Percentiles rank a stretch among this genome's conserved stretches.
phyloP scores from a whole-genome alignment of 176 grass and related monocot genomes.

The Oryza australiensis region DNA sequence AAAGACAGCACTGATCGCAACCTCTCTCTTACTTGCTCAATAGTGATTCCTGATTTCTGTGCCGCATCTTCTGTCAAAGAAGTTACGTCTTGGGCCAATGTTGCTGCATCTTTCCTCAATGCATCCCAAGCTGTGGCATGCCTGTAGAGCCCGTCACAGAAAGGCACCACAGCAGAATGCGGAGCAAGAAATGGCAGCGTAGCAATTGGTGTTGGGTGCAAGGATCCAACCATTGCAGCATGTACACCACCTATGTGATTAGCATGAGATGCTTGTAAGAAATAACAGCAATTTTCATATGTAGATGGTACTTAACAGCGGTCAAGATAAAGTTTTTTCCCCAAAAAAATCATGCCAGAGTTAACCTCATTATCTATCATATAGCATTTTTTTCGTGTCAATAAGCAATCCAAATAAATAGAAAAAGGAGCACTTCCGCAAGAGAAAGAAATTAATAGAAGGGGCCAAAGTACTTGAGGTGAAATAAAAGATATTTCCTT shows the following conservation, averaged over 20 bases:
- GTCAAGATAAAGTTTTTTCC: neutral
- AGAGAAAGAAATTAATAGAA: neutral
- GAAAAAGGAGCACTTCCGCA: no score
- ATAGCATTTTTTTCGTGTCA: neutral
- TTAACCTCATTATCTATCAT: slow-evolving; percentile 12
- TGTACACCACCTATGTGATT: slow-evolving; percentile 74
- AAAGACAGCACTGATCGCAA: slow-evolving; percentile 79
- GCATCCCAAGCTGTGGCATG: slow-evolving; percentile 87
- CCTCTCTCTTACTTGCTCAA: slow-evolving; percentile 80
- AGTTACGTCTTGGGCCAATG: slow-evolving; percentile 46
- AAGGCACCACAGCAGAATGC: slow-evolving; percentile 90
- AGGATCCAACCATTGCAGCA: slow-evolving; percentile 96
- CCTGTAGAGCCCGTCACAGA: slow-evolving; percentile 83
- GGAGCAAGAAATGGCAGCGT: slow-evolving; percentile 95
- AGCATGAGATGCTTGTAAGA: slow-evolving; percentile 27
- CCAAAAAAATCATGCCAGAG: neutral
- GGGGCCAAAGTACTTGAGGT: slow-evolving; percentile 9
- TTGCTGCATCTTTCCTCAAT: slow-evolving; percentile 73
- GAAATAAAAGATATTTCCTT: neutral
- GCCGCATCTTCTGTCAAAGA: slow-evolving; percentile 38
- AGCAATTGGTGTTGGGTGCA: slow-evolving; percentile 89
- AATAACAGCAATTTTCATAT: slow-evolving; percentile 7
- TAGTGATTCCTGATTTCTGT: slow-evolving; percentile 41
- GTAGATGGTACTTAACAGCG: neutral
- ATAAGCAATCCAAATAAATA: neutral